Percentiles rank a stretch among this genome's conserved stretches.
phyloP scores from a whole-genome alignment of 192 early-diverging fungal species.

The Rhizoclosmatium globosum region DNA sequence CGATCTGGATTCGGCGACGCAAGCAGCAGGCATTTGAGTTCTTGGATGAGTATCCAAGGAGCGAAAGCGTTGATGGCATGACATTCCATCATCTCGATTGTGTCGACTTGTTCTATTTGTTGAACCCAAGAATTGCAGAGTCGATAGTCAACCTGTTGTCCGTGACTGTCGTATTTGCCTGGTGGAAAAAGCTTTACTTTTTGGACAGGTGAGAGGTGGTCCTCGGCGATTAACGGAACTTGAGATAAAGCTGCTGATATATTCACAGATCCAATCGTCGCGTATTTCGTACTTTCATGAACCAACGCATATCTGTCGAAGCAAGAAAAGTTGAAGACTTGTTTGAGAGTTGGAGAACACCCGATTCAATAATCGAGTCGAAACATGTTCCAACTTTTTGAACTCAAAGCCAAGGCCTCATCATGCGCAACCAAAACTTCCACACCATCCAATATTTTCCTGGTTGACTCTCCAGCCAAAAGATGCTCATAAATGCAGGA shows the following conservation, averaged over 20 bases:
- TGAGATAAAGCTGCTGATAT: conserved; percentile 52
- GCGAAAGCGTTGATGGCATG: conserved; percentile 64
- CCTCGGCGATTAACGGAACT: conserved; percentile 39
- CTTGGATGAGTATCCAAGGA: conserved; percentile 57
- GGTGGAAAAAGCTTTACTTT: conserved; percentile 40
- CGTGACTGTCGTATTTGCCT: conserved; percentile 51
- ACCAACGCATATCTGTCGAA: not conserved
- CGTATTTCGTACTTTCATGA: not conserved
- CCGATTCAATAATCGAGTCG: not conserved
- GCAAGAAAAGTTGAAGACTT: not conserved
- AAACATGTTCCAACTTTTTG: not conserved
- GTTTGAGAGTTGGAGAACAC: not conserved
- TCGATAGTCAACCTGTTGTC: conserved; percentile 58
- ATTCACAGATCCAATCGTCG: not conserved
- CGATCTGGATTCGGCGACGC: conserved; percentile 31
- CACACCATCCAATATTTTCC: conserved; percentile 18
- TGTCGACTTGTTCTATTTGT: conserved; percentile 51
- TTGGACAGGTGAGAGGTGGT: not conserved
- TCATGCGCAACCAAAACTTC: conserved; percentile 43
- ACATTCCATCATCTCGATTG: conserved; percentile 63
- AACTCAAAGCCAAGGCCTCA: conserved; percentile 38
- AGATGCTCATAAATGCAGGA: conserved; percentile 58
- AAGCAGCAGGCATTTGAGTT: conserved; percentile 55
- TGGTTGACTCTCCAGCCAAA: conserved; percentile 41
- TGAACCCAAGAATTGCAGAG: conserved; percentile 55